Percentiles rank a stretch among this genome's conserved stretches.
Conservation (phyloP, 257 asterid genomes). For the Catharanthus roseus region DNA sequence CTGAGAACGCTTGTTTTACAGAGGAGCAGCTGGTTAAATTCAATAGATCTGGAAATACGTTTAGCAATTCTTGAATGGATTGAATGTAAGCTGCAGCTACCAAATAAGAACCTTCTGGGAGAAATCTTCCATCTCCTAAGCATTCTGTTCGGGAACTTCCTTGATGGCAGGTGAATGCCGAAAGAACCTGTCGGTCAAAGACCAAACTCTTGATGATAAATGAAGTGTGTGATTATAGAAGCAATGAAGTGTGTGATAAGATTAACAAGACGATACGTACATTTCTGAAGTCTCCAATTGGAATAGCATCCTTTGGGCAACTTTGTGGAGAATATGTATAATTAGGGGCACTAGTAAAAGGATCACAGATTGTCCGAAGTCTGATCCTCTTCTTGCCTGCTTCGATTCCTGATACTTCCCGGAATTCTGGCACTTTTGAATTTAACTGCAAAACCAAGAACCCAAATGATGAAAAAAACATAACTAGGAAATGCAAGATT, state of each 20-base stretch:
- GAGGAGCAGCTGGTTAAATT: slow-evolving; percentile 35
- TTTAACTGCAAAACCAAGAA: slow-evolving; percentile 30
- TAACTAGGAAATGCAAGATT: background rate
- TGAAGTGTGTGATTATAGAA: no score
- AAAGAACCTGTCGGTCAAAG: slow-evolving; percentile 29
- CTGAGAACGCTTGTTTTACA: slow-evolving; percentile 36
- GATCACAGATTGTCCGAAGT: slow-evolving; percentile 36
- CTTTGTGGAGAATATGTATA: slow-evolving; percentile 34
- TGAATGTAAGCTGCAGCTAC: slow-evolving; percentile 36
- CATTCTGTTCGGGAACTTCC: slow-evolving; percentile 29
- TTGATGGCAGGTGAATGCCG: slow-evolving; percentile 37
- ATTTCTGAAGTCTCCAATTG: slow-evolving; percentile 37
- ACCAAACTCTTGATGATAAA: no score
- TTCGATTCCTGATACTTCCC: slow-evolving; percentile 16
- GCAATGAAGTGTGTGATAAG: no score
- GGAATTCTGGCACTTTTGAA: slow-evolving; percentile 25
- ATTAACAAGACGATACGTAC: slow-evolving; percentile 14
- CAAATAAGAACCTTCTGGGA: slow-evolving; percentile 31
- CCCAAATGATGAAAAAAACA: background rate
- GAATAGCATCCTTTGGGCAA: slow-evolving; percentile 33
- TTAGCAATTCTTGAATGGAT: slow-evolving; percentile 36
- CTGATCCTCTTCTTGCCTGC: slow-evolving; percentile 17
- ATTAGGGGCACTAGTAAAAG: slow-evolving; percentile 45
- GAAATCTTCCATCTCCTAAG: slow-evolving; percentile 29
- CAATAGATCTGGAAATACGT: slow-evolving; percentile 40